phyloP scores from a whole-genome alignment of 305 asterid species.

The Fraxinus nigra region DNA sequence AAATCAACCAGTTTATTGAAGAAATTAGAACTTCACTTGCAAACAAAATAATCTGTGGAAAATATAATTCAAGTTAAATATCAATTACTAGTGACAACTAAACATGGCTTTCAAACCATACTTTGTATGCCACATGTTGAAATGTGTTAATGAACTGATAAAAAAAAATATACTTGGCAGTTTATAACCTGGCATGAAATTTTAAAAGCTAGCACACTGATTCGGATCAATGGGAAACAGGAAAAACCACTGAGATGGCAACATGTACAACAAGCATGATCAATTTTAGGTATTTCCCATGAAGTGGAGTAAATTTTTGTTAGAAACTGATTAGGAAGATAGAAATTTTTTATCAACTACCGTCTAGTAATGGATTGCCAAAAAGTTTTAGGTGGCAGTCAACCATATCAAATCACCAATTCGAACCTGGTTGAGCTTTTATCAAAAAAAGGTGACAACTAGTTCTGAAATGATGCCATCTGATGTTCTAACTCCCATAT shows the following conservation, averaged over 20 bases:
- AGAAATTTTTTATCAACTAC: too few relatives aligned
- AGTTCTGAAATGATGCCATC: background rate
- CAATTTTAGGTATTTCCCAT: background rate
- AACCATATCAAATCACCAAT: background rate
- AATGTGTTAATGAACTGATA: background rate
- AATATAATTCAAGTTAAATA: background rate
- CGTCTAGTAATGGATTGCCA: background rate
- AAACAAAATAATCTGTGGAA: background rate
- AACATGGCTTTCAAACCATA: background rate
- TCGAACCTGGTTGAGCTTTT: background rate
- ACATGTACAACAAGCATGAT: background rate
- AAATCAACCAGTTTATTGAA: constrained; percentile 1
- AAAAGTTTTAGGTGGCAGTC: background rate
- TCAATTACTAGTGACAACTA: background rate
- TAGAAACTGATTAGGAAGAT: too few relatives aligned
- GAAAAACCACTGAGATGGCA: background rate
- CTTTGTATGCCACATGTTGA: background rate
- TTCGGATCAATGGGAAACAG: background rate
- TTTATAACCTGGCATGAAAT: background rate
- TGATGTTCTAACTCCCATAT: background rate
- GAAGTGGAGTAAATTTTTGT: background rate
- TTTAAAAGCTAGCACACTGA: background rate
- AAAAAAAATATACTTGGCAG: background rate
- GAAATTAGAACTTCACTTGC: background rate
- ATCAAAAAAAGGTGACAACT: background rate